phyloP scores from a whole-genome alignment of 352 stramenopile species.

The Phytopythium litorale region DNA sequence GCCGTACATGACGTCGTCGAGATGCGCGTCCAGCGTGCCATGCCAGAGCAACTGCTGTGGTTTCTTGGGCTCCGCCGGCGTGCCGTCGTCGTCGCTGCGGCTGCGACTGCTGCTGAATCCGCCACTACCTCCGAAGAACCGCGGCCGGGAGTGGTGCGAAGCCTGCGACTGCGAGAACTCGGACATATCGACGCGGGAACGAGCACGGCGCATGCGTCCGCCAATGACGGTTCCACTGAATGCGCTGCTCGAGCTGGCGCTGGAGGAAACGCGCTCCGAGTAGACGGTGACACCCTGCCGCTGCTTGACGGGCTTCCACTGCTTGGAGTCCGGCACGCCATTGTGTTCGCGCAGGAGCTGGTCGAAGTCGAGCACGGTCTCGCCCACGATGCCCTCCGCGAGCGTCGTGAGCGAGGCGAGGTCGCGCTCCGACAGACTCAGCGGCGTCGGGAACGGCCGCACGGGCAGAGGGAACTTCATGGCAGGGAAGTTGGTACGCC shows the following conservation, averaged over 20 bases:
- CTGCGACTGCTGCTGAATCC: neutral
- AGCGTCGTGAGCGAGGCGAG: conserved; percentile 16
- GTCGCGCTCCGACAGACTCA: conserved; percentile 24
- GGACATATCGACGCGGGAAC: neutral
- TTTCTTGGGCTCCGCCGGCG: conserved; percentile 6
- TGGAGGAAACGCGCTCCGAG: conserved; percentile 8
- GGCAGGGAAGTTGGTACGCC: neutral
- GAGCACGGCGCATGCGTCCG: neutral
- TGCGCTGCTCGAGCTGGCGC: neutral
- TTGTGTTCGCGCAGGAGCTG: conserved; percentile 22
- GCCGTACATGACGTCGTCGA: conserved; percentile 36
- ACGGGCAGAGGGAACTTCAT: conserved; percentile 10
- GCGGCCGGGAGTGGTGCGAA: neutral
- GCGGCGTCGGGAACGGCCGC: conserved; percentile 21
- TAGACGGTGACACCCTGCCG: conserved; percentile 26
- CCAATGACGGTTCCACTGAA: neutral
- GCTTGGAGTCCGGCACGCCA: conserved; percentile 16
- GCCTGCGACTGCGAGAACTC: conserved; percentile 6
- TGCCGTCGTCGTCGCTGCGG: neutral
- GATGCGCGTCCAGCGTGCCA: conserved; percentile 20
- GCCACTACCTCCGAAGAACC: conserved; percentile 4
- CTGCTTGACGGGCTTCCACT: conserved; percentile 27
- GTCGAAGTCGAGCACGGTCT: conserved; percentile 28
- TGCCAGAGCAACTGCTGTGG: conserved; percentile 24
- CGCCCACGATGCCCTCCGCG: conserved; percentile 12